Conservation (phyloP, 352 stramenopile species). For the Phytophthora litchii region DNA sequence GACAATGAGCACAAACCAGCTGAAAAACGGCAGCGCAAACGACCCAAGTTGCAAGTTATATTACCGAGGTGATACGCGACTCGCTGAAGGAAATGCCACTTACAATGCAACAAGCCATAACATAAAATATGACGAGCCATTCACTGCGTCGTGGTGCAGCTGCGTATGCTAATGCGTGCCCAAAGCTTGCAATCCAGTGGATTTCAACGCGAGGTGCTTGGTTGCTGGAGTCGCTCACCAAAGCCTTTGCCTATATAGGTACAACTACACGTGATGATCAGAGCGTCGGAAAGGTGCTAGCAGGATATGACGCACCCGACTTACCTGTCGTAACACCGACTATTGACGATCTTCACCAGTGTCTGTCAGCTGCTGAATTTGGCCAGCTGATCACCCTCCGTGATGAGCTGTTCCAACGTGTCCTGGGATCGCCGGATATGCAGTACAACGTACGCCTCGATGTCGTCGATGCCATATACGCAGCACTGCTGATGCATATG, state of each 20-base stretch:
- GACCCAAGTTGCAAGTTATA: conserved; percentile 8
- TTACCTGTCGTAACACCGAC: conserved; percentile 20
- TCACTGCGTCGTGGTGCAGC: neutral
- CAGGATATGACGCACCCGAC: conserved; percentile 19
- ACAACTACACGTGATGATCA: conserved; percentile 30
- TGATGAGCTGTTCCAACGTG: conserved; percentile 3
- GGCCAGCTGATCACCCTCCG: conserved; percentile 9
- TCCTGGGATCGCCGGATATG: neutral
- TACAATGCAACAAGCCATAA: conserved; percentile 1
- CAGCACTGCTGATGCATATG: conserved; percentile 17
- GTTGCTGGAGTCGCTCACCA: conserved; percentile 23
- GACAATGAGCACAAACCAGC: neutral
- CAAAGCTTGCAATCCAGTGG: conserved; percentile 29
- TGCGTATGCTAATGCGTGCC: conserved; percentile 19
- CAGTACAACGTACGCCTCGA: conserved; percentile 4
- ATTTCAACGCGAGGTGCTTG: conserved; percentile 23
- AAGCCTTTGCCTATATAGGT: conserved; percentile 33
- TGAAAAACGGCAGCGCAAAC: conserved; percentile 4
- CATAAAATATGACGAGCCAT: conserved; percentile 6
- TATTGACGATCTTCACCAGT: conserved; percentile 4
- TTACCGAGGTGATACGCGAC: conserved; percentile 10
- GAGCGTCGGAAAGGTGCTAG: conserved; percentile 25
- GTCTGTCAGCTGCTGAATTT: conserved; percentile 4
- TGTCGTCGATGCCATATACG: conserved; percentile 17
- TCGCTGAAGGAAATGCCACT: neutral